These are phyloP conservation scores for Malassezia sp. DNA, from an alignment of 1,284 basidiomycete genomes.

Conservation along the genomic window DNA sequence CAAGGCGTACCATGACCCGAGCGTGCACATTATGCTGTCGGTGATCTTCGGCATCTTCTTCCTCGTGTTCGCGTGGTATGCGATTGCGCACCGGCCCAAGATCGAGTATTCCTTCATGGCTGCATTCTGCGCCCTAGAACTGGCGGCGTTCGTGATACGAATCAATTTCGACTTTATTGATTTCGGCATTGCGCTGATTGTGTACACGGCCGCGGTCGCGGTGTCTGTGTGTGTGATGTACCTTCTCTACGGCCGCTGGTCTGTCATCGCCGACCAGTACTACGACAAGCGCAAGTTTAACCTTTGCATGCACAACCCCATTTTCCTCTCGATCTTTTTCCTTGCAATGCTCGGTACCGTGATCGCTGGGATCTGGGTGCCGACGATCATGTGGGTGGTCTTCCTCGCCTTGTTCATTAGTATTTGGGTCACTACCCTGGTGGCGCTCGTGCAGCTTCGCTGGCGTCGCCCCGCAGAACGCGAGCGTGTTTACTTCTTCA, in stretches of 20 bases:
- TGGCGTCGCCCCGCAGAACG: not conserved
- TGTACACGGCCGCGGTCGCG: slow-evolving; percentile 6
- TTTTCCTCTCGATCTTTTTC: not conserved
- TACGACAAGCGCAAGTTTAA: slow-evolving; percentile 4
- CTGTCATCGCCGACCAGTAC: slow-evolving; percentile 8
- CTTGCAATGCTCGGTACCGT: slow-evolving; percentile 1
- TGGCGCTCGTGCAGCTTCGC: slow-evolving; percentile 3
- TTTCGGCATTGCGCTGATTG: slow-evolving; percentile 6
- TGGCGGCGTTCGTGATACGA: slow-evolving; percentile 6
- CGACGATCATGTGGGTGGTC: slow-evolving; percentile 12
- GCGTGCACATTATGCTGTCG: slow-evolving; percentile 7
- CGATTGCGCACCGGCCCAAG: slow-evolving; percentile 2
- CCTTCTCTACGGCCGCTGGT: slow-evolving; percentile 11
- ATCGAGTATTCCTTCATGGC: slow-evolving; percentile 6
- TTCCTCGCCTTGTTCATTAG: slow-evolving; percentile 1
- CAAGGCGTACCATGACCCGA: slow-evolving; percentile 15
- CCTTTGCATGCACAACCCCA: slow-evolving; percentile 1
- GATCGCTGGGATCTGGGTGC: slow-evolving; percentile 8
- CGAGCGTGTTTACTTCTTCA: slow-evolving; percentile 5
- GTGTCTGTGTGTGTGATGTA: slow-evolving; percentile 5
- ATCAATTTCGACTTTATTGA: slow-evolving; percentile 9
- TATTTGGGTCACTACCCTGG: slow-evolving; percentile 9
- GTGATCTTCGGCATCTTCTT: slow-evolving; percentile 14
- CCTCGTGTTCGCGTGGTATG: slow-evolving; percentile 9
- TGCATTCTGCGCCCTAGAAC: slow-evolving; percentile 1